Percentiles rank a stretch among this genome's conserved stretches.
Conservation (phyloP, 805 yeast species). For the Myxozyma udenii region DNA sequence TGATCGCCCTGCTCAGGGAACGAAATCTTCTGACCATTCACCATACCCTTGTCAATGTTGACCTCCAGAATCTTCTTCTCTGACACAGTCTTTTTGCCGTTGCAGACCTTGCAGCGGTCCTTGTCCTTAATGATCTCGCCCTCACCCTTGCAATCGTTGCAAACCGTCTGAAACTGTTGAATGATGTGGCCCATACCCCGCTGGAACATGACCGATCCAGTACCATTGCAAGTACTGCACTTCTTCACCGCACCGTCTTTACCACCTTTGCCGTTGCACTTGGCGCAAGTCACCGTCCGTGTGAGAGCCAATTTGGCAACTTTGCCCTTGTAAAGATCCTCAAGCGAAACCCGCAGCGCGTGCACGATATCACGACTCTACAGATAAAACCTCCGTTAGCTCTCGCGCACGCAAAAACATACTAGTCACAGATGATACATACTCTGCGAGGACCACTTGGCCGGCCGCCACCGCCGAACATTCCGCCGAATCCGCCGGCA, state of each 20-base stretch:
- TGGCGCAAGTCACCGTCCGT: slow-evolving; percentile 82
- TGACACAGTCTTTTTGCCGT: slow-evolving; percentile 78
- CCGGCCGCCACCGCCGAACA: slow-evolving; percentile 40
- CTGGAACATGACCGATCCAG: slow-evolving; percentile 85
- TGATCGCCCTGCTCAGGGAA: slow-evolving; percentile 98
- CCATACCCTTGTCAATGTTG: slow-evolving; percentile 95
- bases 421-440: slow-evolving; percentile 12
- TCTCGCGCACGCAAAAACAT: background rate
- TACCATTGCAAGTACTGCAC: slow-evolving; percentile 85
- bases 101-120: slow-evolving; percentile 83
- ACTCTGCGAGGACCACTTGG: slow-evolving; percentile 34
- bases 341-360: slow-evolving; percentile 77
- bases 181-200: slow-evolving; percentile 99
- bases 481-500: slow-evolving; percentile 40
- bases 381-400: background rate
- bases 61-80: slow-evolving; percentile 94
- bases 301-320: slow-evolving; percentile 89
- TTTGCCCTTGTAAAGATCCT: slow-evolving; percentile 92
- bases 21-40: slow-evolving; percentile 82
- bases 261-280: slow-evolving; percentile 96
- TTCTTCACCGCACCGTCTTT: slow-evolving; percentile 82
- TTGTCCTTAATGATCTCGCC: slow-evolving; percentile 85
- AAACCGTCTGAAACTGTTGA: slow-evolving; percentile 92
- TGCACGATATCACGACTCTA: slow-evolving; percentile 82
- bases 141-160: slow-evolving; percentile 88